Evolutionary conservation across 2,329 filamentous ascomycete genomes (phyloP).

Genomic region (Fusarium sp.): DNA sequence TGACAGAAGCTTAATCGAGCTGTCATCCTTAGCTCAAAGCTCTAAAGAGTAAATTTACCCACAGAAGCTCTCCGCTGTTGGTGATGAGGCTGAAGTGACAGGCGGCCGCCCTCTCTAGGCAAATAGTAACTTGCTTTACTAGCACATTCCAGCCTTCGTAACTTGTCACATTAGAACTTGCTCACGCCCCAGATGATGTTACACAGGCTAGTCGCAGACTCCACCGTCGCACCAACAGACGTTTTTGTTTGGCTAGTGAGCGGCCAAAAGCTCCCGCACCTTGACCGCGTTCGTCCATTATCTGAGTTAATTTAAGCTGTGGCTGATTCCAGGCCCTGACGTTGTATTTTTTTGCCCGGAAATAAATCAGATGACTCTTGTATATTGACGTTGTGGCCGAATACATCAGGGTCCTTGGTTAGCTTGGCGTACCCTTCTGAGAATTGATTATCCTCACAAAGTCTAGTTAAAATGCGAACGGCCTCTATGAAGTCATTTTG

Average conservation of each 20-base stretch:
- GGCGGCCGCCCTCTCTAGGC: constrained; percentile 4
- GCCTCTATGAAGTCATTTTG: not conserved
- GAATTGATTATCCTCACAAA: not conserved
- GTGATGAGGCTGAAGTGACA: not conserved
- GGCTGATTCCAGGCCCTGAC: constrained; percentile 2
- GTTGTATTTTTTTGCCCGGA: not conserved
- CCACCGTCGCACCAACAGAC: constrained; percentile 4
- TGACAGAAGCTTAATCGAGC: constrained; percentile 28
- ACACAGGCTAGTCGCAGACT: constrained; percentile 2
- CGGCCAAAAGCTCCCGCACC: not conserved
- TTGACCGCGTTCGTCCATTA: constrained; percentile 13
- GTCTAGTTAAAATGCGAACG: not conserved
- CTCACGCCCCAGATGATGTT: not conserved
- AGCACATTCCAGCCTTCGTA: not conserved
- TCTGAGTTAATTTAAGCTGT: not conserved
- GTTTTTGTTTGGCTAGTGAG: not conserved
- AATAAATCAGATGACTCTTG: not conserved
- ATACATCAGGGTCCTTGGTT: too few relatives aligned
- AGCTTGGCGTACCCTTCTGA: not conserved
- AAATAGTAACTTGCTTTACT: not conserved
- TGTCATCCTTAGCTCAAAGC: not conserved
- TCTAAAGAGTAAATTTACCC: not conserved
- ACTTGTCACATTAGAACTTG: constrained; percentile 1
- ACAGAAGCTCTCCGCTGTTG: not conserved
- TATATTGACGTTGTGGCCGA: not conserved